Conservation (phyloP, 306 rosid genomes). For the Canavalia ensiformis region DNA sequence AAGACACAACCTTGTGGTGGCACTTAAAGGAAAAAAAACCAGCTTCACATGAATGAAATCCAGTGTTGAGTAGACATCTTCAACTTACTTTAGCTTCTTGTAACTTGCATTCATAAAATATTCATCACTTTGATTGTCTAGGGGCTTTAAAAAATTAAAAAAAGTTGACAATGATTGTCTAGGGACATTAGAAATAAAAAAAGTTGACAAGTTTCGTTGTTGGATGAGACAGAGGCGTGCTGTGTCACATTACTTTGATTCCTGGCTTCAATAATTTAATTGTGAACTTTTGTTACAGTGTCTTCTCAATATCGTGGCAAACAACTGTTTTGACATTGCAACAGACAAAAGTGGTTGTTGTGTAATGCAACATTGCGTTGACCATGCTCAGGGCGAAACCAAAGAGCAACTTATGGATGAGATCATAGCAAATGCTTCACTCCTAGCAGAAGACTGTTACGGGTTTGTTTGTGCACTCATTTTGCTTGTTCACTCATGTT, state of each 20-base stretch:
- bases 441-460: conserved; percentile 55
- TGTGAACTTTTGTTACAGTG: conserved; percentile 47
- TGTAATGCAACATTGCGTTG: conserved; percentile 61
- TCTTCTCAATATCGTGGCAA: conserved; percentile 52
- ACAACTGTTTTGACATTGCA: conserved; percentile 52
- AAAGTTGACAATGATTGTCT: background rate
- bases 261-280: conserved; percentile 41
- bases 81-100: background rate
- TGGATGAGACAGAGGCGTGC: background rate
- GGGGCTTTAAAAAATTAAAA: background rate
- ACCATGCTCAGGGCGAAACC: conserved; percentile 49
- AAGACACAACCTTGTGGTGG: background rate
- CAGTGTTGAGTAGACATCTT: background rate
- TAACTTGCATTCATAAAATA: background rate
- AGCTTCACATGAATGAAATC: background rate
- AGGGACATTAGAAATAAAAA: background rate
- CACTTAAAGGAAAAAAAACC: background rate
- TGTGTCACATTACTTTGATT: background rate
- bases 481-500: background rate
- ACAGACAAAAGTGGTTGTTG: conserved; percentile 65
- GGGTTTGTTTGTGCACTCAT: conserved; percentile 56
- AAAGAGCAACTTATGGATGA: conserved; percentile 46
- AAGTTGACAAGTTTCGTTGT: background rate
- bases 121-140: background rate
- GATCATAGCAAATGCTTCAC: conserved; percentile 47